Base-by-base conservation (phyloP, 2,329 filamentous ascomycete genomes). In the Alternaria metachromatica region DNA sequence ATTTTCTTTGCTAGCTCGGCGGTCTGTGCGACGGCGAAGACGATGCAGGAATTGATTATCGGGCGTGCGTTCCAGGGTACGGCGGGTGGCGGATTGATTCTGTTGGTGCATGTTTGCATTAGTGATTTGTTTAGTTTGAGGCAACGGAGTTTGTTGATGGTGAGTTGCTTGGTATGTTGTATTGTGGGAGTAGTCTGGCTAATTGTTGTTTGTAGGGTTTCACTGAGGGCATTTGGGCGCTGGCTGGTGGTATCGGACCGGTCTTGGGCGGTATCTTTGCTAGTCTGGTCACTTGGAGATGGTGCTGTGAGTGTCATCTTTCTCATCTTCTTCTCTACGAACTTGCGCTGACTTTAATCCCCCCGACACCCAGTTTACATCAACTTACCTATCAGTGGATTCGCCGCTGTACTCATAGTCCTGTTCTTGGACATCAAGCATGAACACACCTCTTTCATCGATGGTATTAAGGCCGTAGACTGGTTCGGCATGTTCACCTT, bases 51-150 rank as follows among this genome's bases (percentile, higher is more conserved):
- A 81, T 81, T 91, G 30, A 85, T 91, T 53, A 84, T 84, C 6
- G 88, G 87, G 12, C 81, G 89, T 63, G 85, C 86, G 0, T 82
- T 90, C 45, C 89, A 91, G 72, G 89, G 89, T 69, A 80, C 86
- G n/a, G 89, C 87, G 4, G 87, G 86, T 44, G 89, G 89, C 50
- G 89, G 89, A 0, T 79, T 90, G 43, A 84, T 90, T 56, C 82
- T 87, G 44, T 74, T 91, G 60, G 86, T 88, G 58, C 88, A 89
- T 74, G 89, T 91, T 62, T 85, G 83, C 63, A 88, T 91, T 57
- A 84, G 84, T 18, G 89, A 91, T 77, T 72, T 90, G 57, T 90
- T 90, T 77, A 87, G 85, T 50, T 82, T 90, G 78, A 80, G 85
- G 68, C 75, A 82, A 41, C 77, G 84, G 18, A 84, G 80, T 64